A percentile compares a stretch with the other conserved stretches of the same genome.
Evolutionary conservation across 1,284 basidiomycete genomes (phyloP).

Genomic region (Ustilago esculenta): DNA sequence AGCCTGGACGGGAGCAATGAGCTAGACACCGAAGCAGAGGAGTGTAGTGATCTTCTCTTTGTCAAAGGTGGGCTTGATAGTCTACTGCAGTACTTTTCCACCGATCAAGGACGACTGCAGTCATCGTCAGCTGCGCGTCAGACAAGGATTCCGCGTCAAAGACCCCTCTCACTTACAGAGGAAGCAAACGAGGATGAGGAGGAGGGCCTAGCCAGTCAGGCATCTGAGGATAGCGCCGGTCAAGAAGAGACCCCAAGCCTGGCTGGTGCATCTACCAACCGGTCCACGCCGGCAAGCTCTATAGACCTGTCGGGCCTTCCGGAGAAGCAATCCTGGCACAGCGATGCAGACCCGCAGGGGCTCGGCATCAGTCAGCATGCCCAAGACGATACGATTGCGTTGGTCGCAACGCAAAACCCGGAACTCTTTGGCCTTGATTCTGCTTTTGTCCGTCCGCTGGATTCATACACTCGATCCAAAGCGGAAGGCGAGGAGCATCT

Average conservation of each 20-base stretch:
- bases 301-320: slow-evolving; percentile 37
- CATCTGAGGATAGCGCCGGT: slow-evolving; percentile 40
- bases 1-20: slow-evolving; percentile 29
- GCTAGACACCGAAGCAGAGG: slow-evolving; percentile 63
- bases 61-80: slow-evolving; percentile 54
- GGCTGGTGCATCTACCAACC: slow-evolving; percentile 42
- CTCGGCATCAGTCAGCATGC: slow-evolving; percentile 31
- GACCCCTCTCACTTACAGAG: slow-evolving; percentile 25
- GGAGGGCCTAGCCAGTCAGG: slow-evolving; percentile 25
- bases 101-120: slow-evolving; percentile 25
- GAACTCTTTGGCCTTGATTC: slow-evolving; percentile 23
- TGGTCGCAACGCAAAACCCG: neutral
- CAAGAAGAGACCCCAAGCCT: slow-evolving; percentile 56
- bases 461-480: slow-evolving; percentile 4
- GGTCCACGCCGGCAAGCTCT: slow-evolving; percentile 54
- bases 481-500: slow-evolving; percentile 28
- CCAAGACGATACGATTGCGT: neutral
- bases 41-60: slow-evolving; percentile 66
- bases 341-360: slow-evolving; percentile 11
- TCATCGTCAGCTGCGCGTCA: slow-evolving; percentile 8
- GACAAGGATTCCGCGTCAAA: slow-evolving; percentile 11
- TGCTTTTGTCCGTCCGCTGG: slow-evolving; percentile 12
- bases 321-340: slow-evolving; percentile 13
- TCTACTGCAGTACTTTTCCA: slow-evolving; percentile 49
- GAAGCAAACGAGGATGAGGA: slow-evolving; percentile 44